Evolutionary conservation across 2,329 filamentous ascomycete species (phyloP).

Genomic region (Xylaria digitata): DNA sequence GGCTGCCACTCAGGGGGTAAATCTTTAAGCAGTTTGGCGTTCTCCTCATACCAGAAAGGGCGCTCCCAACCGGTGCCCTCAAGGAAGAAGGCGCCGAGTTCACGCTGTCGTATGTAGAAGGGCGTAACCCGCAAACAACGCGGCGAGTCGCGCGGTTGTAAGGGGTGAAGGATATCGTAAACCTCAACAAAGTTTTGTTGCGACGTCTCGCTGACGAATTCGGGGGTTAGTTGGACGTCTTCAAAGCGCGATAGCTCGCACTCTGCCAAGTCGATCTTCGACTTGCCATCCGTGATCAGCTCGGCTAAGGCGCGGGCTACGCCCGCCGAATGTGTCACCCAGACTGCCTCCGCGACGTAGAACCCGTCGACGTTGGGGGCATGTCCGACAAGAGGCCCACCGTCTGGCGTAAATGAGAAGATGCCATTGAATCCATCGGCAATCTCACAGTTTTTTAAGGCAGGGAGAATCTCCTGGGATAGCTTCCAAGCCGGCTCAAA

Average conservation of each 20-base stretch:
- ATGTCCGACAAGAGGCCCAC: slow-evolving; percentile 35
- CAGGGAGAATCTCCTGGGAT: slow-evolving; percentile 35
- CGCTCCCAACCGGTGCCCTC: slow-evolving; percentile 35
- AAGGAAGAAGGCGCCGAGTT: slow-evolving; percentile 38
- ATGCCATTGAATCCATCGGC: slow-evolving; percentile 38
- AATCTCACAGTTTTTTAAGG: slow-evolving; percentile 34
- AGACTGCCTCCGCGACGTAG: slow-evolving; percentile 39
- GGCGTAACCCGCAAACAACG: slow-evolving; percentile 33
- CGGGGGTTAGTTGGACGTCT: slow-evolving; percentile 34
- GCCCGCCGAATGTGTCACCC: slow-evolving; percentile 40
- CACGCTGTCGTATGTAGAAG: slow-evolving; percentile 37
- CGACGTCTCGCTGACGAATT: slow-evolving; percentile 37
- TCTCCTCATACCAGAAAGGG: slow-evolving; percentile 37
- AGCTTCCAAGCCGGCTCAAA: slow-evolving; percentile 38
- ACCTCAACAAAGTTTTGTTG: slow-evolving; percentile 37
- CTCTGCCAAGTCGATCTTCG: slow-evolving; percentile 34
- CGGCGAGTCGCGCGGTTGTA: slow-evolving; percentile 36
- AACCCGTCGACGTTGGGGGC: slow-evolving; percentile 38
- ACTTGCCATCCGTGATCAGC: slow-evolving; percentile 37
- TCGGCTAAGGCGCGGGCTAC: slow-evolving; percentile 38
- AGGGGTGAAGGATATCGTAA: slow-evolving; percentile 39
- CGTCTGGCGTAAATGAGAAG: slow-evolving; percentile 39
- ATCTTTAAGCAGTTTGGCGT: slow-evolving; percentile 32
- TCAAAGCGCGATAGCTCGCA: slow-evolving; percentile 40
- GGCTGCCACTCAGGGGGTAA: slow-evolving; percentile 34